phyloP scores from a whole-genome alignment of 2,329 filamentous ascomycete species.

The Acephala macrosclerotiorum region DNA sequence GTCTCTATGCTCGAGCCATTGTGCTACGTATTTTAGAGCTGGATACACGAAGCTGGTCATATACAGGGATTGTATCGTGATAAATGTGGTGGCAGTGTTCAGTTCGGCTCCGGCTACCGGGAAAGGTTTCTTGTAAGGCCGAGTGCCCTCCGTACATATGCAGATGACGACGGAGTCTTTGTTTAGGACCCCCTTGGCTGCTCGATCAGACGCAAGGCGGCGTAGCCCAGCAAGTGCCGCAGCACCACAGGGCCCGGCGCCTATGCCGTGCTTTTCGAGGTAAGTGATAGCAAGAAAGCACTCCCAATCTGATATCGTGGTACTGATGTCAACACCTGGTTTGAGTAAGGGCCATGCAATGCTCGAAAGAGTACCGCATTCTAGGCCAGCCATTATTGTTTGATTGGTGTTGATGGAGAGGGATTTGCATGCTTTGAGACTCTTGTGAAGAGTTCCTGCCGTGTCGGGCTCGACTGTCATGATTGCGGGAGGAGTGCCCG shows the following conservation, averaged over 20 bases:
- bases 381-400: conserved; percentile 58
- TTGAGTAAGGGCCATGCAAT: conserved; percentile 55
- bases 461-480: conserved; percentile 76
- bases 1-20: conserved; percentile 39
- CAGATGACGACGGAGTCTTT: background rate
- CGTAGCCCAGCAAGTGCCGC: conserved; percentile 57
- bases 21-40: conserved; percentile 35
- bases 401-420: conserved; percentile 49
- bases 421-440: conserved; percentile 49
- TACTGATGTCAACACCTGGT: conserved; percentile 50
- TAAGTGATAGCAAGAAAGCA: conserved; percentile 50
- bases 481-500: conserved; percentile 51
- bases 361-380: conserved; percentile 56
- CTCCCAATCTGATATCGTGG: conserved; percentile 53
- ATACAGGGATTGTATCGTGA: no score
- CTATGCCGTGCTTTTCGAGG: conserved; percentile 47
- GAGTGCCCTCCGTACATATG: conserved; percentile 10
- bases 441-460: conserved; percentile 64
- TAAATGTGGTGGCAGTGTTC: background rate
- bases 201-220: conserved; percentile 44
- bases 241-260: conserved; percentile 59
- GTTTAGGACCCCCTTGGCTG: background rate
- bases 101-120: background rate
- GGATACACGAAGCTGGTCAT: no score
- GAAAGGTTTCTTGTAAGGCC: background rate